Evolutionary conservation across 2,329 filamentous ascomycete species (phyloP).

Genomic region (Orbilia oligospora): DNA sequence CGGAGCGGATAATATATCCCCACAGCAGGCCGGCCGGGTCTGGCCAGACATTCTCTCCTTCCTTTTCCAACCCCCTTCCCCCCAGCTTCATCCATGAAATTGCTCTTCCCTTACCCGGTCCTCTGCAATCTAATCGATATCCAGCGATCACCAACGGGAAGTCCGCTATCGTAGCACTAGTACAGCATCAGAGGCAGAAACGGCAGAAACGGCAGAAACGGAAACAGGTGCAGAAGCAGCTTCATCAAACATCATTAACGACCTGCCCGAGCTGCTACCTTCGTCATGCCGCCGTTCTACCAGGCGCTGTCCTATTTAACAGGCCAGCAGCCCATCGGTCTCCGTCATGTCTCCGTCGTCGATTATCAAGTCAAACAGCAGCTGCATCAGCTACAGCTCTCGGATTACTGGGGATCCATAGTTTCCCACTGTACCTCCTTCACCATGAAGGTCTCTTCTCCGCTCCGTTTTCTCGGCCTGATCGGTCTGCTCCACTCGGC

Average conservation of each 20-base stretch:
- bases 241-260: background rate
- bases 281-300: constrained; percentile 37
- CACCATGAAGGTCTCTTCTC: constrained; percentile 51
- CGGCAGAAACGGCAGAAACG: background rate
- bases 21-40: constrained; percentile 50
- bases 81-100: constrained; percentile 43
- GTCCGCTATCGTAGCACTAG: constrained; percentile 21
- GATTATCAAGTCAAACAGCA: constrained; percentile 20
- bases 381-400: constrained; percentile 25
- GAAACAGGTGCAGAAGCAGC: background rate
- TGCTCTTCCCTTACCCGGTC: constrained; percentile 24
- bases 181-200: constrained; percentile 5
- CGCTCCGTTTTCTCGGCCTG: constrained; percentile 48
- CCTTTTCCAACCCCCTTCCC: constrained; percentile 17
- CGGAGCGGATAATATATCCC: constrained; percentile 24
- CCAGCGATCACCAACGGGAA: constrained; percentile 22
- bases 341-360: constrained; percentile 39
- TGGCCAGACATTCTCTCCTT: constrained; percentile 48
- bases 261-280: constrained; percentile 21
- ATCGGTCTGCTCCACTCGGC: constrained; percentile 36
- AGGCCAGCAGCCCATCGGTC: constrained; percentile 33
- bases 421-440: constrained; percentile 41
- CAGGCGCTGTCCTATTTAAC: constrained; percentile 57
- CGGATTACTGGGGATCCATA: constrained; percentile 51
- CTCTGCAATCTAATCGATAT: constrained; percentile 34